phyloP scores from a whole-genome alignment of 73 alveolate species.

The Symbiodinium natans region DNA sequence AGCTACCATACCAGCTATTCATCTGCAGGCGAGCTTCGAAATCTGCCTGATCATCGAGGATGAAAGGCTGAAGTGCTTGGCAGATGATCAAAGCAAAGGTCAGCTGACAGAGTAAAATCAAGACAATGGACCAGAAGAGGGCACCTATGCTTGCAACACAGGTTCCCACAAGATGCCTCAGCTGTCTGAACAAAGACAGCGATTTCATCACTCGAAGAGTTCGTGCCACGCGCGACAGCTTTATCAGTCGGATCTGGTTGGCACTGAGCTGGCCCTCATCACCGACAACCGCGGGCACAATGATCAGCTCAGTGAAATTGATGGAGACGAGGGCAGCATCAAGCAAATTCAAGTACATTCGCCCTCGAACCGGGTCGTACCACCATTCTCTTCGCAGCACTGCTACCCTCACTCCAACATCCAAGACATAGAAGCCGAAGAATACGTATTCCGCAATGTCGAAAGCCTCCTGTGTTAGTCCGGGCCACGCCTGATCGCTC shows the following conservation, averaged over 20 bases:
- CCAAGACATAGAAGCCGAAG: slow-evolving; percentile 2
- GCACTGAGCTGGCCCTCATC: background rate
- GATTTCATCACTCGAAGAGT: slow-evolving; percentile 33
- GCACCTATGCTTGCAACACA: slow-evolving; percentile 50
- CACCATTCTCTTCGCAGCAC: slow-evolving; percentile 51
- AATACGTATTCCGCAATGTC: slow-evolving; percentile 24
- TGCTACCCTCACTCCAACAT: background rate
- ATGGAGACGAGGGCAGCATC: slow-evolving; percentile 31
- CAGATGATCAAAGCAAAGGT: slow-evolving; percentile 29
- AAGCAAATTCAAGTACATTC: slow-evolving; percentile 28
- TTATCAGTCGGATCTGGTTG: slow-evolving; percentile 51
- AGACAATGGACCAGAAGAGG: slow-evolving; percentile 30
- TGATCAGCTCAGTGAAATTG: slow-evolving; percentile 23
- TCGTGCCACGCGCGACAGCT: slow-evolving; percentile 34
- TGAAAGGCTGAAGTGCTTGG: background rate
- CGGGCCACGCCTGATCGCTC: background rate
- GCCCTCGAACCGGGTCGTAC: slow-evolving; percentile 14
- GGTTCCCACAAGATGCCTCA: slow-evolving; percentile 9
- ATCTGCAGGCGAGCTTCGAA: slow-evolving; percentile 26
- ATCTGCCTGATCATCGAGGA: background rate
- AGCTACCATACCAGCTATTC: slow-evolving; percentile 46
- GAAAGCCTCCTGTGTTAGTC: background rate
- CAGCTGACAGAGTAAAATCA: slow-evolving; percentile 19
- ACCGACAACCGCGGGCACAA: background rate
- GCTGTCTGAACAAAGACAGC: slow-evolving; percentile 20